Conservation (phyloP, 441 rosid genomes). For the Oxalis stricta region DNA sequence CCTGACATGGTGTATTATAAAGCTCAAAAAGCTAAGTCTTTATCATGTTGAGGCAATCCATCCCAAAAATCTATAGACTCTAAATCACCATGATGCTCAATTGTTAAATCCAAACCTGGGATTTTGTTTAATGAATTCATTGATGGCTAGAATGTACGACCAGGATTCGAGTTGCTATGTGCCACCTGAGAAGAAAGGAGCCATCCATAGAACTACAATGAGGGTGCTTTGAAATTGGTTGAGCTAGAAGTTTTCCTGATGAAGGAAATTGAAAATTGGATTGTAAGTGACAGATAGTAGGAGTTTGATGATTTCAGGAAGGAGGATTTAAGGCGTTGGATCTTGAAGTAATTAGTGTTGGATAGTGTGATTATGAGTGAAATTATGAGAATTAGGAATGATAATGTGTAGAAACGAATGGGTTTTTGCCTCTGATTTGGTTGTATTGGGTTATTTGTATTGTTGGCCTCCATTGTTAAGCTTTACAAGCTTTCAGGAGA, state of each 20-base stretch:
- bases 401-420: constrained; percentile 19
- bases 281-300: constrained; percentile 6
- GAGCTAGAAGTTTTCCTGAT: too few species aligned
- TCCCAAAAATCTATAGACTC: constrained; percentile 55
- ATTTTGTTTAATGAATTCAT: constrained; percentile 16
- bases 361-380: constrained; percentile 27
- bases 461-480: constrained; percentile 7
- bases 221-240: constrained; percentile 15
- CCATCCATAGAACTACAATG: constrained; percentile 85
- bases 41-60: constrained; percentile 41
- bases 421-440: constrained; percentile 9
- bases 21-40: constrained; percentile 34
- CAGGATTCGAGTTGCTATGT: constrained; percentile 92
- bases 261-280: constrained; percentile 5
- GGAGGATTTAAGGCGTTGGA: constrained; percentile 22
- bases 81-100: constrained; percentile 68
- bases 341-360: constrained; percentile 21
- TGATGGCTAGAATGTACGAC: constrained; percentile 59
- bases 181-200: constrained; percentile 83
- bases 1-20: constrained; percentile 31
- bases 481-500: background rate
- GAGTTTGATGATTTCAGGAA: constrained; percentile 21
- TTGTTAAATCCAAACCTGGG: constrained; percentile 36
- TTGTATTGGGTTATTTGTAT: constrained; percentile 7
- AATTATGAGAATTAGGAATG: constrained; percentile 27